Base-by-base conservation (phyloP, 495 filamentous ascomycete species). In the Aspergillus sclerotioniger region DNA sequence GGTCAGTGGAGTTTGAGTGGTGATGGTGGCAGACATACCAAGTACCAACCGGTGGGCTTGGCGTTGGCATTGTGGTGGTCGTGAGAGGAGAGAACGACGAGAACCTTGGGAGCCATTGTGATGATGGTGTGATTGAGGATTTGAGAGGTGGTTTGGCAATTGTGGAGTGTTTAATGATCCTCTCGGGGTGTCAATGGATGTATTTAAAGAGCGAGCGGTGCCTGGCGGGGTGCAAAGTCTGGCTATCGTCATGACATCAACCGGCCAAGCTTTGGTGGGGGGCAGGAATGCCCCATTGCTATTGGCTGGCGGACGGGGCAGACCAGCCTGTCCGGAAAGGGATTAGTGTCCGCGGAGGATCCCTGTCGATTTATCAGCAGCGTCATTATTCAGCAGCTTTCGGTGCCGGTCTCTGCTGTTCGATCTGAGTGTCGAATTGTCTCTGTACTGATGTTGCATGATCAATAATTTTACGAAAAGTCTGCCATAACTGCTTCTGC, bases 11-110 rank as follows among this genome's bases (percentile, higher is more conserved):
- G 33, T 8, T 9, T 41, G 37, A 41, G 3, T 16, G 21, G 10
- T n/a, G 12, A 29, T 44, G 37, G 25, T 44, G 8, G 10, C 17
- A 21, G 28, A 62, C 68, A 32, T 66, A 87, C 85, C 60, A 90
- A 69, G 56, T 81, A 90, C 87, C 86, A 89, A 43, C 88, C 87
- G 0, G 86, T 88, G 6, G 77, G 77, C 46, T 76, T 76, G 31
- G 76, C 76, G 10, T 77, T 79, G 49, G 76, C 60, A 28, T 77
- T 80, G 46, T 87, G 74, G 61, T 81, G 67, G 56, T 67, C 72
- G 61, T 84, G 75, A 33, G 87, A 89, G 43, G 84, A 87, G 35
- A 90, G 80, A 46, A 90, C 82, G 72, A 89, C 74, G 63, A 91
- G 84, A 49, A 90, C 71, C 62, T 87, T 87, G 44, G 82, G 83